Evolutionary conservation across 2,329 filamentous ascomycete genomes (phyloP).

Genomic region (Hirsutella minnesotensis): DNA sequence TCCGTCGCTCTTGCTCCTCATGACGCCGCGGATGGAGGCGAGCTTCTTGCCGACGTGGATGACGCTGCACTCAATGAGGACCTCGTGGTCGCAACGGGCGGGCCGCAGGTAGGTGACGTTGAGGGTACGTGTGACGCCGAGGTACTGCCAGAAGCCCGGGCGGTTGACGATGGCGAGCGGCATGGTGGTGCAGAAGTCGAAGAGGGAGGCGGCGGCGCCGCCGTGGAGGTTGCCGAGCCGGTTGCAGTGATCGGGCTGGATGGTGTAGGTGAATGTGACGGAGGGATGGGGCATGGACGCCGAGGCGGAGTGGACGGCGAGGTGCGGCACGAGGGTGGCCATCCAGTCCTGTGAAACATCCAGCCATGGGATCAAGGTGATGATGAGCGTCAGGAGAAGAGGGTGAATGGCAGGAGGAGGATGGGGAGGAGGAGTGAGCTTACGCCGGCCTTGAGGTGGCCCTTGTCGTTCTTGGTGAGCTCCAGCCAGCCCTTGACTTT

Average conservation of each 20-base stretch:
- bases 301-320: slow-evolving; percentile 27
- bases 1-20: slow-evolving; percentile 41
- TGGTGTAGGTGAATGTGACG: slow-evolving; percentile 34
- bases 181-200: slow-evolving; percentile 53
- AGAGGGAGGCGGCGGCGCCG: slow-evolving; percentile 52
- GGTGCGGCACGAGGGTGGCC: slow-evolving; percentile 24
- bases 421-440: slow-evolving; percentile 2
- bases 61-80: slow-evolving; percentile 44
- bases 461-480: slow-evolving; percentile 14
- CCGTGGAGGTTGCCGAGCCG: slow-evolving; percentile 44
- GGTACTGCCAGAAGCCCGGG: slow-evolving; percentile 47
- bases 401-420: neutral
- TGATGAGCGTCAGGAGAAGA: neutral
- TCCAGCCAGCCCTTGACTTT: slow-evolving; percentile 20
- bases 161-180: slow-evolving; percentile 42
- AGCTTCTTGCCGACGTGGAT: slow-evolving; percentile 45
- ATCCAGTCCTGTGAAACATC: slow-evolving; percentile 35
- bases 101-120: slow-evolving; percentile 58
- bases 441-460: slow-evolving; percentile 18
- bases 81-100: slow-evolving; percentile 35
- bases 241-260: slow-evolving; percentile 41
- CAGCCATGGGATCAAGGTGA: too few relatives aligned
- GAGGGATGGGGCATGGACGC: slow-evolving; percentile 21
- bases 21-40: slow-evolving; percentile 38
- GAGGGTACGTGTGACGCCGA: slow-evolving; percentile 55